Base-by-base conservation (phyloP, 768 basidiomycete genomes). In the Boletellus ananiceps region DNA sequence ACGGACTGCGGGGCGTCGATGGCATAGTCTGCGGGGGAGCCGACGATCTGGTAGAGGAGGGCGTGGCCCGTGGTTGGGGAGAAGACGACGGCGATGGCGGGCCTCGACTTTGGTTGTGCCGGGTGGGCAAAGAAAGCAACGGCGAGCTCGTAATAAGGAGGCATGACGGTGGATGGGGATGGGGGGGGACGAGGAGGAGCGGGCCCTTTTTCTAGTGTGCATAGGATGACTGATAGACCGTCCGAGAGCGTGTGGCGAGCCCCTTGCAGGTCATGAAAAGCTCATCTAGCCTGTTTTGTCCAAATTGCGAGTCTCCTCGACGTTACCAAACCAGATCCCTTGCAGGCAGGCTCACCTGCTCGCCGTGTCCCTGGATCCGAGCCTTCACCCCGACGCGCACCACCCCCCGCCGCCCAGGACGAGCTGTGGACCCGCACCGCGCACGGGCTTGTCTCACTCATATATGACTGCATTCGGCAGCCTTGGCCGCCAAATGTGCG, bases 1-100 rank as follows among this genome's bases (percentile, higher is more conserved):
- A 69, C 65, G 1, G 66, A 67, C 49, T 68, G 66, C 1, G 66
- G 66, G 1, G 56, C 67, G 15, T 69, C 67, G 3, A 67, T 52
- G 23, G 55, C 51, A 43, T 63, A 69, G 56, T 67, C 61, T 34
- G 57, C n/a, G 21, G 47, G 15, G 0, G 63, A 58, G 25, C 67
- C 67, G 12, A 51, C 21, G 49, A 67, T 63, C 44, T 69, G 66
- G 49, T 67, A 67, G 13, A 67, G 44, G 46, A 67, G 55, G 0
- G 67, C 67, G 51, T 64, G 57, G 37, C 51, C 61, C 2, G 67
- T 60, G 34, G 61, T 40, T 9, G 66, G 45, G 0, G 67, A 51
- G 58, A 67, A 62, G 2, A 62, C 43, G 46, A 67, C 65, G 7
- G 43, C 61, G 44, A 67, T 60, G 16, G 46, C 58, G 61, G 66